Base-by-base conservation (phyloP, 176 grass and related monocot species). In the Elaeis guineensis region DNA sequence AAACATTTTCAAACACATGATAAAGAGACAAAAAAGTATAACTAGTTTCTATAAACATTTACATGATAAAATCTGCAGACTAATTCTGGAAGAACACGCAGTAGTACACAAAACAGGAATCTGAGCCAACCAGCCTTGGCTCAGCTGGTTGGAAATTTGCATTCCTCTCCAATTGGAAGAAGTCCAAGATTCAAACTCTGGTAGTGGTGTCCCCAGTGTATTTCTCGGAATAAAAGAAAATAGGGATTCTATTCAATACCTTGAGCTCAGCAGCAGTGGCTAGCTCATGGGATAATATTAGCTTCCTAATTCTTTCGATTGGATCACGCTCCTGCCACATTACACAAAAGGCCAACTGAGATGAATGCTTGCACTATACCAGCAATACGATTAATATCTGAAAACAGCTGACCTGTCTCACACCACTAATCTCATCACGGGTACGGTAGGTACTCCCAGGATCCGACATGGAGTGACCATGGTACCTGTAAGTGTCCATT, bases 401-500 rank as follows among this genome's bases (percentile, higher is more conserved):
- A 14, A 4, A 62, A 60, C 51, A 28, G 5, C 51, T 61, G 5
- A 91, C 84, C 79, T 97, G 84, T 80, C 93, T 62, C 65, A 96
- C 72, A 29, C 83, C 86, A 24, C 67, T 69, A 62, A 90, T 90
- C 55, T 88, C 87, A 73, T 87, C 39, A 70, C 83, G 83, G 5
- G 83, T 96, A 6, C 92, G 83, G 65, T 91, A 96, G 17, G 83
- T 90, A 78, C 92, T 90, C 20, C 80, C 87, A 44, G 92, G 92
- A 67, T 96, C 87, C 21, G 87, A 90, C 86, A 96, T 90, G 0
- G 92, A 90, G 60, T 96, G 87, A 3, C 92, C 92, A 17, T 96
- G 86, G 72, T 96, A 90, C 70, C 86, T 79, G 55, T 96, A 90
- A 65, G 92, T 96, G 65, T 90, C 87, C 92, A 96, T 90, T 77